phyloP scores from a whole-genome alignment of 2,329 filamentous ascomycete genomes.

The Canariomyces notabilis region DNA sequence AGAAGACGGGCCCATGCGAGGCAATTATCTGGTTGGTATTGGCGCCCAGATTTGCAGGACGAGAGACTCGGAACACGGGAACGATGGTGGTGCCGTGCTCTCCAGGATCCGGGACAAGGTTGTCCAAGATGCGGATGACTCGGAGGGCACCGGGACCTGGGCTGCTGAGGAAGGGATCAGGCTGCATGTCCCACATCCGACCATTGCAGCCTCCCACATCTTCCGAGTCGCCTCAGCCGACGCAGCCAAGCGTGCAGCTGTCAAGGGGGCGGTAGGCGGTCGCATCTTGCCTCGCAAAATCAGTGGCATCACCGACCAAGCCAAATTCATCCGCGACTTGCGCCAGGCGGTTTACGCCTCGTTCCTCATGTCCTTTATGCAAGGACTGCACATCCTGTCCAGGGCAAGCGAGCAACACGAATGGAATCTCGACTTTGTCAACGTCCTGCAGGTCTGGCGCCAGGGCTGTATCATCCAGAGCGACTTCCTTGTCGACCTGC shows the following conservation, averaged over 20 bases:
- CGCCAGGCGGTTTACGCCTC: constrained; percentile 57
- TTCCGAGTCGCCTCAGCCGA: constrained; percentile 61
- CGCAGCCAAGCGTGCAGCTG: constrained; percentile 48
- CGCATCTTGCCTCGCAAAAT: constrained; percentile 21
- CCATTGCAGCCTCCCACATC: constrained; percentile 57
- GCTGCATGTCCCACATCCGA: constrained; percentile 59
- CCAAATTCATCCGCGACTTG: constrained; percentile 51
- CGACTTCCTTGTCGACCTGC: constrained; percentile 58
- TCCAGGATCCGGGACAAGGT: constrained; percentile 64
- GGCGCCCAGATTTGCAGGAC: constrained; percentile 55
- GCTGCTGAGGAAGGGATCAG: constrained; percentile 56
- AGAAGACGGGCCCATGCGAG: constrained; percentile 47
- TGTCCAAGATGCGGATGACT: constrained; percentile 61
- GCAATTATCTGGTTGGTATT: constrained; percentile 60
- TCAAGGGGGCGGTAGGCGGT: constrained; percentile 43
- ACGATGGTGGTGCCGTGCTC: constrained; percentile 44
- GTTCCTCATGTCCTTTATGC: constrained; percentile 58
- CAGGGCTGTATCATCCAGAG: constrained; percentile 67
- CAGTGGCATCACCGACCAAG: constrained; percentile 24
- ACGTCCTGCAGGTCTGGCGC: constrained; percentile 59
- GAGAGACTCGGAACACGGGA: constrained; percentile 40
- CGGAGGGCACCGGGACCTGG: constrained; percentile 65
- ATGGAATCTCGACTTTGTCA: constrained; percentile 52
- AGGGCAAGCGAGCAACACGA: constrained; percentile 51
- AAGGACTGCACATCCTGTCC: constrained; percentile 61